Evolutionary conservation across 2,329 filamentous ascomycete species (phyloP), one percentile per base, ranked within the genome.

Genomic region (Phialophora macrospora): DNA sequence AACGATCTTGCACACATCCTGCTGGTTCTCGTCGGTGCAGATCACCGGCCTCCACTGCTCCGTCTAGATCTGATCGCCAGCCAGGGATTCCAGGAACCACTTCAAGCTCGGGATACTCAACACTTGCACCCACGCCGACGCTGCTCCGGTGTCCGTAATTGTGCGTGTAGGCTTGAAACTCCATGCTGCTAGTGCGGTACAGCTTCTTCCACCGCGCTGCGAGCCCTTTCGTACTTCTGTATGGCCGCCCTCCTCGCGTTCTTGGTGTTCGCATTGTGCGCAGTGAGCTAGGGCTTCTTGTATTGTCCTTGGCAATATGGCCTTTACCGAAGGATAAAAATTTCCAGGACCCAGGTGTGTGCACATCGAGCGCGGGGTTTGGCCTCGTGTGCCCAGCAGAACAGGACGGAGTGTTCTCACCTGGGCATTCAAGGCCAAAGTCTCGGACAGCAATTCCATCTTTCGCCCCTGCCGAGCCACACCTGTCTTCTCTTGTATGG

Each of bases 51-150:
- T 63, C 66, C 7, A n/a, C 20, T 11, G 55, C 14, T 12, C 60
- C 55, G 52, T 68, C 63, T 7, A 61, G 14, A 17, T 52, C 20
- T 24, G 46, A 34, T 52, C 46, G 44, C 58, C 58, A 52, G 30
- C 60, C 63, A 41, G 24, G 14, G 26, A n/a, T 46, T n/a, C 68
- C 70, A 5, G 67, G 52, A 24, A 72, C 61, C 24, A 62, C 60
- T 62, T 73, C 71, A 54, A 73, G 62, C 54, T 73, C 69, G 3
- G 70, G 71, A 63, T 66, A 69, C 48, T 68, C 68, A n/a, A 66
- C 65, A 24, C 56, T 63, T 4, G 51, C 68, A 41, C 71, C 67
- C 38, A 64, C 46, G 54, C 63, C 64, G 41, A 72, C 66, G 52
- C 65, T 70, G 62, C 69, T 70, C 24, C 70, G 60, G 59, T 72